Evolutionary conservation across 1,284 basidiomycete species (phyloP).

Genomic region (Rhizopogon parksii): DNA sequence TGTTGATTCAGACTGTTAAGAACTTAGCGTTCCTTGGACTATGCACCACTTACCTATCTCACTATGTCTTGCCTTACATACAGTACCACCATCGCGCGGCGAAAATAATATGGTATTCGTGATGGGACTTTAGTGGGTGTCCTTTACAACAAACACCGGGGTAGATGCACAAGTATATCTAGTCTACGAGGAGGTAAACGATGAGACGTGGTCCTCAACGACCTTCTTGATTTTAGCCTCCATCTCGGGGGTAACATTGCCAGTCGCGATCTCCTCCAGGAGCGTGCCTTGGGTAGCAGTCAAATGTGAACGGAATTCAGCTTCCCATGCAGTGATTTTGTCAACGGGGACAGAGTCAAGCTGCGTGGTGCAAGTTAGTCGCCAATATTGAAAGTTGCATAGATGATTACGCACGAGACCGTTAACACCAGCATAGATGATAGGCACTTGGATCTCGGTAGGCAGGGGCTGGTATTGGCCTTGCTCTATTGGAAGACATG

Average conservation of each 20-base stretch:
- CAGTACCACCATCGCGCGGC: constrained; percentile 15
- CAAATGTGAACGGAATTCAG: constrained; percentile 81
- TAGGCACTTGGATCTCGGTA: constrained; percentile 95
- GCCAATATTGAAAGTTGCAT: neutral
- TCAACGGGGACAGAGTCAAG: constrained; percentile 92
- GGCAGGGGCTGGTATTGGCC: constrained; percentile 92
- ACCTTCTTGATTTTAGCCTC: constrained; percentile 92
- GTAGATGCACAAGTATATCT: constrained; percentile 4
- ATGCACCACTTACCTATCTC: constrained; percentile 6
- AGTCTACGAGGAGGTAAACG: constrained; percentile 48
- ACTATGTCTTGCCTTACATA: constrained; percentile 1
- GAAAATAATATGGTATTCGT: constrained; percentile 26
- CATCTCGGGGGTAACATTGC: constrained; percentile 81
- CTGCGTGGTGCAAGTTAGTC: constrained; percentile 28
- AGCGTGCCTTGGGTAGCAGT: constrained; percentile 62
- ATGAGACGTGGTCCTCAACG: constrained; percentile 79
- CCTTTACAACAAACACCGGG: neutral
- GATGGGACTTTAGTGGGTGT: constrained; percentile 14
- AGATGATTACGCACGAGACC: constrained; percentile 64
- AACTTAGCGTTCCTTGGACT: neutral
- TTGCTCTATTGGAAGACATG: constrained; percentile 59
- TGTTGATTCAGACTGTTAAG: neutral
- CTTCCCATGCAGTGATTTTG: constrained; percentile 92
- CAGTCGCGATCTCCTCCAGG: constrained; percentile 77
- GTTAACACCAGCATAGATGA: constrained; percentile 99